A percentile compares a stretch with the other conserved stretches of the same genome.
Conservation (phyloP, 1,284 basidiomycete species). For the Moesziomyces globuligerus region DNA sequence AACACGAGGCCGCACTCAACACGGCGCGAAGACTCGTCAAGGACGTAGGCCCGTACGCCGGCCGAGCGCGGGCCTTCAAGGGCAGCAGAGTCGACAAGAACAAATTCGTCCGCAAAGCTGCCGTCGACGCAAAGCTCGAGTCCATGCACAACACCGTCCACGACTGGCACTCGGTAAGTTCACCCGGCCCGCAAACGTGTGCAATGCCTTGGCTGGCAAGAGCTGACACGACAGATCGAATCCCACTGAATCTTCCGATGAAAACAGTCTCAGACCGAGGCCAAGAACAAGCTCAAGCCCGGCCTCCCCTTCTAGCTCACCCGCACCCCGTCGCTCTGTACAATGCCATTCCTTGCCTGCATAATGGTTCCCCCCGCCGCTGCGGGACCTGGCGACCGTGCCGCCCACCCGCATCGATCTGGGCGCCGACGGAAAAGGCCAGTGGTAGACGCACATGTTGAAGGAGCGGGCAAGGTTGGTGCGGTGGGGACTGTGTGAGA, state of each 20-base stretch:
- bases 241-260: not conserved
- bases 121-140: slow-evolving; percentile 25
- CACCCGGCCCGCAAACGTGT: too few relatives aligned
- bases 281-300: slow-evolving; percentile 40
- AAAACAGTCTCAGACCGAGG: slow-evolving; percentile 17
- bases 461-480: too few relatives aligned
- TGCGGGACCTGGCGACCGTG: too few relatives aligned
- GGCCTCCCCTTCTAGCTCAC: slow-evolving; percentile 34
- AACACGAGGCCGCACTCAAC: slow-evolving; percentile 19
- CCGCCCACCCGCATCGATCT: too few relatives aligned
- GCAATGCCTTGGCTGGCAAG: too few relatives aligned
- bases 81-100: slow-evolving; percentile 48
- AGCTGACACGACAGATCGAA: too few relatives aligned
- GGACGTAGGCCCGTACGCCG: slow-evolving; percentile 48
- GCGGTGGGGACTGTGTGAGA: slow-evolving; percentile 6
- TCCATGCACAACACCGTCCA: slow-evolving; percentile 41
- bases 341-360: too few relatives aligned
- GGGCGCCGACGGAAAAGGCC: too few relatives aligned
- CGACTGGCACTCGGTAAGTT: slow-evolving; percentile 51
- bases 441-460: too few relatives aligned
- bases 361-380: too few relatives aligned
- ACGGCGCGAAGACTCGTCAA: slow-evolving; percentile 23
- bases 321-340: not conserved
- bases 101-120: slow-evolving; percentile 12
- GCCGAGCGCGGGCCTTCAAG: slow-evolving; percentile 53